Evolutionary conservation across 139 green algal species (phyloP).

Genomic region (Chlorokybus atmophyticus): DNA sequence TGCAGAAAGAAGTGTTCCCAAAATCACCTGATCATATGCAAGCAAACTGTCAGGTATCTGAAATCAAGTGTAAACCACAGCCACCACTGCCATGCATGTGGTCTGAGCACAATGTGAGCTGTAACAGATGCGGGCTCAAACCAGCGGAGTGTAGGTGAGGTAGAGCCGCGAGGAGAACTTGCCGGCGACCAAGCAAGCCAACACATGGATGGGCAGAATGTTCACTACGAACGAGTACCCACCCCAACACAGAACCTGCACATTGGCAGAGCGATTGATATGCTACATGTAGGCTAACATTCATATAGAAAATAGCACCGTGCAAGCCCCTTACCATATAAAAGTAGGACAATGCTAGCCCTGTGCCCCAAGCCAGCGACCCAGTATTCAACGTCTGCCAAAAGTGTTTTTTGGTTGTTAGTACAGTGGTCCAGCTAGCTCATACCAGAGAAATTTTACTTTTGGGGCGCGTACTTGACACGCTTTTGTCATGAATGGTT

Average conservation of each 20-base stretch:
- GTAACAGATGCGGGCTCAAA: no score
- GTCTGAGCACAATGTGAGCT: no score
- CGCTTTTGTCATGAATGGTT: no score
- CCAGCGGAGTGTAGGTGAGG: conserved; percentile 22
- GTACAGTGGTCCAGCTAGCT: no score
- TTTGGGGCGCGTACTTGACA: no score
- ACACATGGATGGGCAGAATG: conserved; percentile 86
- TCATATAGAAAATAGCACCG: conserved; percentile 76
- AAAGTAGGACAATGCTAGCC: conserved; percentile 46
- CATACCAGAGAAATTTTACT: no score
- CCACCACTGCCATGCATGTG: no score
- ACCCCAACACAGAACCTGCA: conserved; percentile 52
- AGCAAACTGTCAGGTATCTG: no score
- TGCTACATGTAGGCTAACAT: conserved; percentile 39
- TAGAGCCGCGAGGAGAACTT: conserved; percentile 28
- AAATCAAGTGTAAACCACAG: no score
- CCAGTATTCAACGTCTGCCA: conserved; percentile 77
- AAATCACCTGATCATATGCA: conserved; percentile 30
- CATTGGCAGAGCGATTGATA: background rate
- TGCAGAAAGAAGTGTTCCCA: conserved; percentile 38
- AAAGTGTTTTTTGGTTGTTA: no score
- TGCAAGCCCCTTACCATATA: conserved; percentile 63
- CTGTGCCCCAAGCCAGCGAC: conserved; percentile 55
- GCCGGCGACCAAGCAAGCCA: conserved; percentile 52
- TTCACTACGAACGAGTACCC: conserved; percentile 98